Conservation (phyloP, 2,329 filamentous ascomycete genomes). For the Ceratocystis lukuohia region DNA sequence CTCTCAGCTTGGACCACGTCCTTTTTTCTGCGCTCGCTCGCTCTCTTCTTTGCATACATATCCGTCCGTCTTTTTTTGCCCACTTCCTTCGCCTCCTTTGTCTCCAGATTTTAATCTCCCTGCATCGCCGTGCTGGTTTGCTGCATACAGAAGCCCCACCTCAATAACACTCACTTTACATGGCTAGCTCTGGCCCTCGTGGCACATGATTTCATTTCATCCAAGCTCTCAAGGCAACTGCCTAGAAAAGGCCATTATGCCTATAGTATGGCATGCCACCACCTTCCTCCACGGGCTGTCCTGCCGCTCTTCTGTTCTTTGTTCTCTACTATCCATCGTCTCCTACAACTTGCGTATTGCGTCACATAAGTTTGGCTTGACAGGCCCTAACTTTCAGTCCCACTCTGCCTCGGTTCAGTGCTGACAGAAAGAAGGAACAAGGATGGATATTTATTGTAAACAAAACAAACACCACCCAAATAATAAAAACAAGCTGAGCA, state of each 20-base stretch:
- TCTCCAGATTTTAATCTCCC: background rate
- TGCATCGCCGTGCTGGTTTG: background rate
- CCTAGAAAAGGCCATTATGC: background rate
- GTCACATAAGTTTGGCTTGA: background rate
- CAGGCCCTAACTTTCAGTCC: background rate
- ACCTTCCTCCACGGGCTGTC: background rate
- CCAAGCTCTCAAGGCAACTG: background rate
- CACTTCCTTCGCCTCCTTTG: background rate
- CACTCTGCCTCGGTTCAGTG: background rate
- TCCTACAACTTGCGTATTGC: background rate
- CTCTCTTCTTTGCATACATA: background rate
- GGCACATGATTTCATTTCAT: background rate
- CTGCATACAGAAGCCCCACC: background rate
- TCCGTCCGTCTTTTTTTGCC: background rate
- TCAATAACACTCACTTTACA: background rate
- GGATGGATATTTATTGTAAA: background rate
- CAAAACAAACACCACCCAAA: background rate
- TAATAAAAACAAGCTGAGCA: background rate
- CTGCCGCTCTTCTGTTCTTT: background rate
- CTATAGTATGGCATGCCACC: background rate
- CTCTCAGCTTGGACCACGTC: background rate
- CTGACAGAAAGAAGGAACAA: background rate
- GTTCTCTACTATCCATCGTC: background rate
- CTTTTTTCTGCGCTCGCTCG: background rate
- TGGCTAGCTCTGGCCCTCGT: background rate